A percentile compares a stretch with the other conserved stretches of the same genome.
phyloP scores from a whole-genome alignment of 352 stramenopile genomes.

The Pythium grandisporangium region DNA sequence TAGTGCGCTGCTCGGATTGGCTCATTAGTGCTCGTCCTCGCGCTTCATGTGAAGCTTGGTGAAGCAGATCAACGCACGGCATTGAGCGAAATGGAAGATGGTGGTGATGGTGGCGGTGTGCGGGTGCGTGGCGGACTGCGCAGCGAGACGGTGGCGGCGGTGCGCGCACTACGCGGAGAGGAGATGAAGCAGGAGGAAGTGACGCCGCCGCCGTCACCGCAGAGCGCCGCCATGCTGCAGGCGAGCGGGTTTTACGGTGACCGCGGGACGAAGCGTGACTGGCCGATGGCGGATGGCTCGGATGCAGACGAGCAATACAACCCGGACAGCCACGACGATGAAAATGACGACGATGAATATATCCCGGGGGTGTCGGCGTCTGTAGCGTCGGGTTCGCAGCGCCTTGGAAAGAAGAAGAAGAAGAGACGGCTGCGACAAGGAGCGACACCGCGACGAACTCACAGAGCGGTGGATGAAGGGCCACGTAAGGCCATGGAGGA shows the following conservation, averaged over 20 bases:
- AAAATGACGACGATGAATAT: conserved; percentile 8
- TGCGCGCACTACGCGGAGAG: conserved; percentile 7
- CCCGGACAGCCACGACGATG: neutral
- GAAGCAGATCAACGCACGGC: too few relatives aligned
- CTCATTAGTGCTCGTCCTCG: too few relatives aligned
- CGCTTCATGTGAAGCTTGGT: too few relatives aligned
- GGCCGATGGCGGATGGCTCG: too few relatives aligned
- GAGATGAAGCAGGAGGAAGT: neutral
- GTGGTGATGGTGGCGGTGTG: too few relatives aligned
- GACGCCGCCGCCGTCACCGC: conserved; percentile 15
- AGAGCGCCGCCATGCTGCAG: conserved; percentile 10
- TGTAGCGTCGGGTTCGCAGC: too few relatives aligned
- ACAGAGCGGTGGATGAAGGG: neutral
- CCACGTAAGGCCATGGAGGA: neutral
- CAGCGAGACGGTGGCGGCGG: conserved; percentile 13
- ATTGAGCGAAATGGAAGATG: too few relatives aligned
- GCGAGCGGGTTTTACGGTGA: conserved; percentile 5
- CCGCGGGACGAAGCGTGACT: conserved; percentile 1
- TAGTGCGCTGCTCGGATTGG: too few relatives aligned
- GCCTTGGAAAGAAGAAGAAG: conserved; percentile 9
- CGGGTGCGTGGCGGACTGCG: conserved; percentile 13
- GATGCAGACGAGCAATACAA: neutral
- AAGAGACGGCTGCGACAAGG: conserved; percentile 12
- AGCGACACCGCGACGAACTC: neutral
- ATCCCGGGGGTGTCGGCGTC: neutral